Evolutionary conservation across 202 grass and related monocot genomes (phyloP), one percentile per base, ranked within the genome.

Genomic region (Bolboschoenoplectus hybrid): DNA sequence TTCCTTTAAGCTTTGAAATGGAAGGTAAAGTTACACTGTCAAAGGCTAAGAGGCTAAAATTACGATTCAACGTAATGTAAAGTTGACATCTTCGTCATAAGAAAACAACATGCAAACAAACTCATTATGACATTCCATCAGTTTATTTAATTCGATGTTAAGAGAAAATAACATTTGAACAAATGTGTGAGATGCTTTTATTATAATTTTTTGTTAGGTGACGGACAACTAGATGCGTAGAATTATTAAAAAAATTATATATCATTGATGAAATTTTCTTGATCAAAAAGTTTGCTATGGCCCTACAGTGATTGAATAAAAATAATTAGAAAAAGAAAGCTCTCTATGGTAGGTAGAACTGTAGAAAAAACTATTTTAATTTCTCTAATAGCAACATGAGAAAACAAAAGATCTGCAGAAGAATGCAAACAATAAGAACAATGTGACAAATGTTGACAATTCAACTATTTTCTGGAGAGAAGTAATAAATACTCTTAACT

Each of bases 31-130:
- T 78, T 44, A 26, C 43, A n/a, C 78, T 32, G 17, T 20, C 82
- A 78, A 60, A 75, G 61, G 67, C 52, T 61, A 13, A 20, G 53
- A 76, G 17, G 11, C 20, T 44, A 46, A 53, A 49, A 66, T 67
- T 67, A 35, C 41, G 68, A 67, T 67, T 36, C 3, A 58, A 83
- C 53, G 14, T 68, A 66, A 67, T 52, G 81, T 67, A 68, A 50
- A 68, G 14, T 83, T 40, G 32, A 84, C 34, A 52, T 72, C 41
- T 82, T 66, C 47, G 63, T 84, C 64, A 84, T 6, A 84, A 20
- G 82, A 84, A 84, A 84, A 84, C 49, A 69, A 72, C 82, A 70
- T 84, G 63, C 46, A 53, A 84, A 84, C 82, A 58, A 84, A 84
- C 41, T 41, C 12, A 32, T 56, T 56, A 84, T 39, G 82, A 84